Evolutionary conservation across 345 rosid species (phyloP).

Genomic region (Acer campestre): DNA sequence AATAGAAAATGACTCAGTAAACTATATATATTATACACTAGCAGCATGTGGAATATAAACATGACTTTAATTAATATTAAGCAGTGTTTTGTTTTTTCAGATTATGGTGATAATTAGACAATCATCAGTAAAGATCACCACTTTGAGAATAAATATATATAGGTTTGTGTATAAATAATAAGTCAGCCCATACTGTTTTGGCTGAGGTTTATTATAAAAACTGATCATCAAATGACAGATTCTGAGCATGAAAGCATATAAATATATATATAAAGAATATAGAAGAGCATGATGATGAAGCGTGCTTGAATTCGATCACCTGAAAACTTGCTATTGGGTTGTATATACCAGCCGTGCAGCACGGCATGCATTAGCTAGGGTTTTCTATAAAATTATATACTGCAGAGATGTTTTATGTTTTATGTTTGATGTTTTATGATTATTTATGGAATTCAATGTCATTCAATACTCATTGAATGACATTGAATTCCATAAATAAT

Average conservation of each 20-base stretch:
- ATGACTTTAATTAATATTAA: too few relatives aligned
- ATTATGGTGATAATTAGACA: neutral
- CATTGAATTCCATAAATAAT: too few relatives aligned
- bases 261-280: too few relatives aligned
- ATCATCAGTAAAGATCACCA: neutral
- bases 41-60: neutral
- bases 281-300: neutral
- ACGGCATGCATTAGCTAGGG: too few relatives aligned
- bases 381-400: too few relatives aligned
- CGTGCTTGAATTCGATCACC: neutral
- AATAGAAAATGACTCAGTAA: neutral
- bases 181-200: neutral
- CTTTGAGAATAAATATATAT: too few relatives aligned
- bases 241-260: neutral
- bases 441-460: too few relatives aligned
- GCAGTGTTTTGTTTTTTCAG: neutral
- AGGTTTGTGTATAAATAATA: neutral
- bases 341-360: too few relatives aligned
- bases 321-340: too few relatives aligned
- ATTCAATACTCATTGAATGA: too few relatives aligned
- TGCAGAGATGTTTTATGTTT: too few relatives aligned
- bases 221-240: neutral
- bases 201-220: neutral
- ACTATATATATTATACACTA: neutral
- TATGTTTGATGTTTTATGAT: too few relatives aligned